Evolutionary conservation across 371 early-diverging fungal genomes (phyloP).

Genomic region (Lichtheimia corymbifera): DNA sequence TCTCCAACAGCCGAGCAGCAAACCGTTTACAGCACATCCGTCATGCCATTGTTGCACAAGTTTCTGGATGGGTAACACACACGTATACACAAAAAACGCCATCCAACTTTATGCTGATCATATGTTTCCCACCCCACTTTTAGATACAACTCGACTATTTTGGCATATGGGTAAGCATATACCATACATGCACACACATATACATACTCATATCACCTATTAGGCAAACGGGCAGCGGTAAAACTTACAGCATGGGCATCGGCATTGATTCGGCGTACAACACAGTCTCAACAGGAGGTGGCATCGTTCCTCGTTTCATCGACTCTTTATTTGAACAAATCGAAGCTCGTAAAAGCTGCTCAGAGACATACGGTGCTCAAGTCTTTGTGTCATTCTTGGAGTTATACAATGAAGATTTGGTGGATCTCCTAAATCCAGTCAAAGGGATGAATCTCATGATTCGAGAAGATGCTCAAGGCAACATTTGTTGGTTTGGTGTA

Average conservation of each 20-base stretch:
- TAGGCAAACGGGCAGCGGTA: constrained; percentile 61
- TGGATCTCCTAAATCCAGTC: constrained; percentile 73
- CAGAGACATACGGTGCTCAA: constrained; percentile 70
- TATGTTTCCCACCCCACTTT: constrained; percentile 5
- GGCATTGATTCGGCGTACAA: constrained; percentile 36
- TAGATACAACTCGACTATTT: constrained; percentile 81
- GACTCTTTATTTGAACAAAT: constrained; percentile 58
- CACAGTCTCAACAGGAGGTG: constrained; percentile 32
- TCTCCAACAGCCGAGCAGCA: constrained; percentile 70
- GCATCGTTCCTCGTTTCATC: constrained; percentile 90
- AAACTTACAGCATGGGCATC: constrained; percentile 56
- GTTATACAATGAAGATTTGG: constrained; percentile 96
- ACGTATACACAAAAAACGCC: neutral
- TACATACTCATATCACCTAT: neutral
- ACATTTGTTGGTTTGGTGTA: constrained; percentile 88
- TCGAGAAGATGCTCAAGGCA: constrained; percentile 91
- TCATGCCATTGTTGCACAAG: constrained; percentile 72
- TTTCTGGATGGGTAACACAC: constrained; percentile 83
- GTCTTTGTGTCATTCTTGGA: constrained; percentile 88
- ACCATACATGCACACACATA: neutral
- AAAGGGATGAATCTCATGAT: constrained; percentile 48
- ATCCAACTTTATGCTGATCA: neutral
- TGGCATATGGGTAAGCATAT: constrained; percentile 90
- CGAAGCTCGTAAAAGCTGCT: constrained; percentile 65
- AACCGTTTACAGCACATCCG: constrained; percentile 68